Conservation (phyloP, 768 basidiomycete genomes). For the Xerocomellus amylosporus region DNA sequence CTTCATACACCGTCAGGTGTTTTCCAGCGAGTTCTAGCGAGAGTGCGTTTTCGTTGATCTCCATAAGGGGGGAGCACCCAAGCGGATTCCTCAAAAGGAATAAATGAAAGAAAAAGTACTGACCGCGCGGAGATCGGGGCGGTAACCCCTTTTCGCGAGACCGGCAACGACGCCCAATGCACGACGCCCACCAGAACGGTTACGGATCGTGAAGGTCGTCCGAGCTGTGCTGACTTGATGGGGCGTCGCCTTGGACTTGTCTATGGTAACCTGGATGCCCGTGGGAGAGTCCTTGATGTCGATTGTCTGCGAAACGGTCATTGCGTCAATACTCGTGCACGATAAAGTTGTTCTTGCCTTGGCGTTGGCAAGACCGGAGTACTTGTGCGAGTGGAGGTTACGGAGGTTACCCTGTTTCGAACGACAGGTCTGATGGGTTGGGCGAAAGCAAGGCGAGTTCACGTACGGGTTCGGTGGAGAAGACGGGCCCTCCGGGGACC, state of each 20-base stretch:
- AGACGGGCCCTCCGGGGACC: slow-evolving; percentile 65
- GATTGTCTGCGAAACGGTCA: slow-evolving; percentile 52
- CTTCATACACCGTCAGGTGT: slow-evolving; percentile 62
- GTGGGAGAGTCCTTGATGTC: slow-evolving; percentile 53
- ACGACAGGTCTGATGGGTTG: slow-evolving; percentile 3
- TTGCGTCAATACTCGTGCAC: background rate
- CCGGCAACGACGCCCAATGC: slow-evolving; percentile 62
- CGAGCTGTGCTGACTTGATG: slow-evolving; percentile 47
- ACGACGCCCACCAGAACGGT: slow-evolving; percentile 69
- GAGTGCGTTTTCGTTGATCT: slow-evolving; percentile 52
- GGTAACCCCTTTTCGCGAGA: slow-evolving; percentile 64
- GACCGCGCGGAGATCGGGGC: slow-evolving; percentile 75
- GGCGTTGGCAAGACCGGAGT: slow-evolving; percentile 82
- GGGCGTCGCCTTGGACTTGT: slow-evolving; percentile 60
- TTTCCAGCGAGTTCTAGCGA: slow-evolving; percentile 92
- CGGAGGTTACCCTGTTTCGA: slow-evolving; percentile 71
- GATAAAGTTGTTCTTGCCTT: slow-evolving; percentile 49
- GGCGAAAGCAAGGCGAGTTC: background rate
- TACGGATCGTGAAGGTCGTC: slow-evolving; percentile 54
- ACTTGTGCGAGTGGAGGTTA: slow-evolving; percentile 90
- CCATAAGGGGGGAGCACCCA: background rate
- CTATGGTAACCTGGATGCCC: slow-evolving; percentile 59
- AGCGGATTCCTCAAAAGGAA: background rate
- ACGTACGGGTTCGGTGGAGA: slow-evolving; percentile 83
- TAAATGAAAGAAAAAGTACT: slow-evolving; percentile 33